Conservation (phyloP, 1,284 basidiomycete species). For the Heterobasidion parviporum region DNA sequence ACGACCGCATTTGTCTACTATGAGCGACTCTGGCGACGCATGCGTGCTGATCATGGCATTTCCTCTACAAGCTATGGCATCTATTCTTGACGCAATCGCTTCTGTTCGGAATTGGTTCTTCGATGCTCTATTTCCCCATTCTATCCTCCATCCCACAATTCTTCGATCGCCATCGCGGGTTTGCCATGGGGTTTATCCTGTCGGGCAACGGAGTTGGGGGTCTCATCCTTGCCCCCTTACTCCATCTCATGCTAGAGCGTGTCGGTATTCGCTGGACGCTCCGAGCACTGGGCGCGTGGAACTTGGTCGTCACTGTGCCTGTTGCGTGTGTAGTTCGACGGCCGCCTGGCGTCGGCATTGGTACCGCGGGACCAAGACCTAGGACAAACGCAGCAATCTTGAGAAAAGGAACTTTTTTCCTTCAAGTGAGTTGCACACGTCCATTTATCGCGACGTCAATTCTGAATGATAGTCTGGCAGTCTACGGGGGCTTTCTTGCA, state of each 20-base stretch:
- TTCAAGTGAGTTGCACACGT: slow-evolving; percentile 23
- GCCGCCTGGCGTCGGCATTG: slow-evolving; percentile 13
- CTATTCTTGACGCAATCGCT: slow-evolving; percentile 34
- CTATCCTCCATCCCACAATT: slow-evolving; percentile 34
- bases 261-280: slow-evolving; percentile 29
- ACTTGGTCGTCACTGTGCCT: slow-evolving; percentile 28
- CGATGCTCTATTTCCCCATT: slow-evolving; percentile 36
- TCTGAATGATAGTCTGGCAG: slow-evolving; percentile 12
- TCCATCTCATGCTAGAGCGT: slow-evolving; percentile 27
- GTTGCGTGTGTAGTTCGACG: slow-evolving; percentile 24
- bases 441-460: neutral
- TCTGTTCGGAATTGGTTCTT: slow-evolving; percentile 34
- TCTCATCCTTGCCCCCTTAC: slow-evolving; percentile 33
- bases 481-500: slow-evolving; percentile 33
- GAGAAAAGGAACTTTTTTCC: slow-evolving; percentile 32
- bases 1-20: slow-evolving; percentile 1
- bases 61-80: slow-evolving; percentile 30
- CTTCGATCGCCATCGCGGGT: slow-evolving; percentile 35
- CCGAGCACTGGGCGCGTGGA: slow-evolving; percentile 32
- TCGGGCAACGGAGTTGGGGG: slow-evolving; percentile 34
- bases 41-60: neutral
- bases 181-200: slow-evolving; percentile 36
- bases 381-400: slow-evolving; percentile 27
- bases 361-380: slow-evolving; percentile 16
- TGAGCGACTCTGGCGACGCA: too few relatives aligned